Evolutionary conservation across 257 asterid species (phyloP).

Genomic region (Jaltomata sinuosa): DNA sequence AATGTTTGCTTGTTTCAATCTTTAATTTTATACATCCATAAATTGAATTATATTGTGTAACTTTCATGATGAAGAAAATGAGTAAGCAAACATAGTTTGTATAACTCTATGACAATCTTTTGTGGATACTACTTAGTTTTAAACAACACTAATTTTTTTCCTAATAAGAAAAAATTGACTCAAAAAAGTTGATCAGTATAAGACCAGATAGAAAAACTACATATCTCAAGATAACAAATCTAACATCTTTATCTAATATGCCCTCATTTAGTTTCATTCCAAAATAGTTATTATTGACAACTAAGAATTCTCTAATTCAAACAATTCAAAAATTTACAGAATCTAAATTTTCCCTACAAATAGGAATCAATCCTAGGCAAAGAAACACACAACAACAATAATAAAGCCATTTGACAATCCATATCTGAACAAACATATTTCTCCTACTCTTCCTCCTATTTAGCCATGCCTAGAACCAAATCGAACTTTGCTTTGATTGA

Average conservation of each 20-base stretch:
- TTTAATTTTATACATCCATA: no score
- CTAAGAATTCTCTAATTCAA: not conserved
- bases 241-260: no score
- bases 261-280: not conserved
- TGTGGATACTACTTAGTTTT: not conserved
- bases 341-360: not conserved
- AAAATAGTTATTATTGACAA: no score
- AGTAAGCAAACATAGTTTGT: not conserved
- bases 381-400: not conserved
- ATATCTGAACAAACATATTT: not conserved
- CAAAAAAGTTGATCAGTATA: not conserved
- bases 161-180: not conserved
- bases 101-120: no score
- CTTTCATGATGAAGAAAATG: no score
- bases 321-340: no score
- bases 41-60: no score
- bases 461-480: no score
- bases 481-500: no score
- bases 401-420: not conserved
- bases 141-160: not conserved
- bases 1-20: not conserved
- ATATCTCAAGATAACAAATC: not conserved
- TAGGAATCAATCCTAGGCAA: not conserved
- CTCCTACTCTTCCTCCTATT: no score
- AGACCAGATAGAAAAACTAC: no score